A percentile compares a stretch with the other conserved stretches of the same genome.
These are phyloP conservation scores for Yamadazyma tumulicola DNA, from an alignment of 805 yeast species.

Conservation along the genomic window DNA sequence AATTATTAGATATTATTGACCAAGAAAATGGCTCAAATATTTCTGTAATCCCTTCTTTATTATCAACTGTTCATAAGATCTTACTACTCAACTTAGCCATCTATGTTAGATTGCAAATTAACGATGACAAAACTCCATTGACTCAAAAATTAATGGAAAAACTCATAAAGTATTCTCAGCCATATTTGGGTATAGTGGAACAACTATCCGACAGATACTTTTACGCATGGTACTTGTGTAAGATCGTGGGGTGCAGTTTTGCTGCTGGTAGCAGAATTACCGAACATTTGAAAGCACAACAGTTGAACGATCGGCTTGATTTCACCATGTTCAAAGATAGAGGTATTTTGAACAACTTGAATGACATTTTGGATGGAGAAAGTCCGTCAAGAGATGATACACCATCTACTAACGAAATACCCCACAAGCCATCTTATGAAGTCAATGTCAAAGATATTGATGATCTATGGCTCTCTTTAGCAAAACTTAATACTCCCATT, in stretches of 20 bases:
- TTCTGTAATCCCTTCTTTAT: neutral
- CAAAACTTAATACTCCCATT: constrained; percentile 1
- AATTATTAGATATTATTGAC: neutral
- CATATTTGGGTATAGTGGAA: constrained; percentile 1
- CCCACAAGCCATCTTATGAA: no score
- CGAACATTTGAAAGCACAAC: neutral
- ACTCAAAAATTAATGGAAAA: neutral
- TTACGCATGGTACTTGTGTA: constrained; percentile 6
- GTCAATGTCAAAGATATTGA: constrained; percentile 4
- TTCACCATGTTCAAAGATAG: constrained; percentile 6
- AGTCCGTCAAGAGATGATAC: neutral
- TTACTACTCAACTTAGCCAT: constrained; percentile 1
- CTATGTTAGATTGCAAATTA: constrained; percentile 1
- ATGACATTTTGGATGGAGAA: neutral
- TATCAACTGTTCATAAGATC: constrained; percentile 3
- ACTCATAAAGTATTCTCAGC: neutral
- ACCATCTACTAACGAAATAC: no score
- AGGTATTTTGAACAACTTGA: neutral
- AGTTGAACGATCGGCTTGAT: neutral
- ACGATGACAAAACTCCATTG: neutral
- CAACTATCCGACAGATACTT: constrained; percentile 5
- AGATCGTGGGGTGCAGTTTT: neutral
- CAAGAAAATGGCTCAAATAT: constrained; percentile 1
- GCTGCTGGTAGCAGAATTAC: neutral
- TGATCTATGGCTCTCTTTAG: constrained; percentile 6